Percentiles rank a stretch among this genome's conserved stretches.
phyloP scores from a whole-genome alignment of 768 basidiomycete genomes.

The Calocera viscosa region DNA sequence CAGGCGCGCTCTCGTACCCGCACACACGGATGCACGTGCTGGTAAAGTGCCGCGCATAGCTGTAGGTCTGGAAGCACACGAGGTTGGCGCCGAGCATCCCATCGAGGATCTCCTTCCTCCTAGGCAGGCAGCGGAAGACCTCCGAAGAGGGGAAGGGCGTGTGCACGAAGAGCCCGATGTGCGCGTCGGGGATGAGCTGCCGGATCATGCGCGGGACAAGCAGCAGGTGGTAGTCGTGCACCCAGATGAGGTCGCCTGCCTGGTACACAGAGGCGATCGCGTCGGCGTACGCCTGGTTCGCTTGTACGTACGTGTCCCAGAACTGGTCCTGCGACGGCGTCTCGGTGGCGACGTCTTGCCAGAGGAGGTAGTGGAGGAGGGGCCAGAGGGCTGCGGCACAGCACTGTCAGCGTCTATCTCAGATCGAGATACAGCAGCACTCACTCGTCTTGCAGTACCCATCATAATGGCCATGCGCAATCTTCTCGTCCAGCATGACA shows the following conservation, averaged over 20 bases:
- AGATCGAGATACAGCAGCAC: conserved; percentile 26
- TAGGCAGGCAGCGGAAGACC: conserved; percentile 85
- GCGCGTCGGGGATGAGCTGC: conserved; percentile 45
- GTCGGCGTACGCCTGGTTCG: conserved; percentile 72
- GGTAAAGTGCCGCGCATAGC: conserved; percentile 87
- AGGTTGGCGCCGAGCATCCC: conserved; percentile 97
- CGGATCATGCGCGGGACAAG: conserved; percentile 79
- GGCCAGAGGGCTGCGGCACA: conserved; percentile 72
- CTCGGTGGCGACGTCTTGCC: conserved; percentile 90
- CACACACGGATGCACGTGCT: conserved; percentile 93
- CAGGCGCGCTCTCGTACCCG: conserved; percentile 70
- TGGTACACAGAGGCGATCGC: conserved; percentile 40
- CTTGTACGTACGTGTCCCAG: conserved; percentile 68
- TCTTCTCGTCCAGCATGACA: conserved; percentile 80
- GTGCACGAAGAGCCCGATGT: conserved; percentile 88
- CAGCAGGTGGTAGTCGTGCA: conserved; percentile 92
- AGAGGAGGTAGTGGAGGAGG: conserved; percentile 93
- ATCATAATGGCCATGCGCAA: conserved; percentile 89
- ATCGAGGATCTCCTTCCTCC: conserved; percentile 87
- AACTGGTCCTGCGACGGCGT: conserved; percentile 65
- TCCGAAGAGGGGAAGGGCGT: conserved; percentile 97
- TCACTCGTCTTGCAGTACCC: conserved; percentile 95
- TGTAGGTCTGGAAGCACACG: conserved; percentile 91
- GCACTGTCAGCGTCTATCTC: not conserved
- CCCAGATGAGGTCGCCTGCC: conserved; percentile 87